phyloP scores from a whole-genome alignment of 176 grass and related monocot species.

The Areca catechu region DNA sequence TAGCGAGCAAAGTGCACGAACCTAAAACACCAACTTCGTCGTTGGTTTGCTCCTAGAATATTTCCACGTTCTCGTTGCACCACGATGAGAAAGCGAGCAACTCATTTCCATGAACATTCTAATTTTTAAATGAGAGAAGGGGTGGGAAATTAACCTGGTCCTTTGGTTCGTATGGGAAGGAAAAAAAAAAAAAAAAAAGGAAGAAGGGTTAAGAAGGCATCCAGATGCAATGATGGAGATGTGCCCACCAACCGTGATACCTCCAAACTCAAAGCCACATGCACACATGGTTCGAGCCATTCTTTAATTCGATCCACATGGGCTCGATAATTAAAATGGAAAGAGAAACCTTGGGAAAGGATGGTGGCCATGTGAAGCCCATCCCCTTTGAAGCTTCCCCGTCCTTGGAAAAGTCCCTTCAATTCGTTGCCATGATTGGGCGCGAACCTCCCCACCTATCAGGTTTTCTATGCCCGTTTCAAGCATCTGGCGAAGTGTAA shows the following conservation, averaged over 20 bases:
- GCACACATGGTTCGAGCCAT: slow-evolving; percentile 6
- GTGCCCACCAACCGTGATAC: not conserved
- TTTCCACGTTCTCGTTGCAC: slow-evolving; percentile 1
- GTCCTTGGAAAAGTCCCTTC: not conserved
- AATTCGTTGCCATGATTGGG: no score
- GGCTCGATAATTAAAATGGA: slow-evolving; percentile 10
- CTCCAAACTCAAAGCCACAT: slow-evolving; percentile 19
- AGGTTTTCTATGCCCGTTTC: no score
- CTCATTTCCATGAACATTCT: not conserved
- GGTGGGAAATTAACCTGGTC: not conserved
- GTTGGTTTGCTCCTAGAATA: not conserved
- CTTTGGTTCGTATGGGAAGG: not conserved
- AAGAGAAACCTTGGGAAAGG: slow-evolving; percentile 11
- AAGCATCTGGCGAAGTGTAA: no score
- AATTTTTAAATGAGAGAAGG: not conserved
- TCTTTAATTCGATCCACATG: slow-evolving; percentile 41
- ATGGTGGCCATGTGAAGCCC: slow-evolving; percentile 70
- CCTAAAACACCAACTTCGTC: not conserved
- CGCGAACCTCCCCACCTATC: no score
- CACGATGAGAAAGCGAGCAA: slow-evolving; percentile 2
- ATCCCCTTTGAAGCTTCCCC: slow-evolving; percentile 15
- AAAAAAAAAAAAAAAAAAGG: no score
- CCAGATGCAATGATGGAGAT: slow-evolving; percentile 11
- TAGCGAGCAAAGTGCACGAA: not conserved
- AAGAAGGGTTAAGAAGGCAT: not conserved